Evolutionary conservation across 345 rosid species (phyloP).

Genomic region (Lepidium sativum): DNA sequence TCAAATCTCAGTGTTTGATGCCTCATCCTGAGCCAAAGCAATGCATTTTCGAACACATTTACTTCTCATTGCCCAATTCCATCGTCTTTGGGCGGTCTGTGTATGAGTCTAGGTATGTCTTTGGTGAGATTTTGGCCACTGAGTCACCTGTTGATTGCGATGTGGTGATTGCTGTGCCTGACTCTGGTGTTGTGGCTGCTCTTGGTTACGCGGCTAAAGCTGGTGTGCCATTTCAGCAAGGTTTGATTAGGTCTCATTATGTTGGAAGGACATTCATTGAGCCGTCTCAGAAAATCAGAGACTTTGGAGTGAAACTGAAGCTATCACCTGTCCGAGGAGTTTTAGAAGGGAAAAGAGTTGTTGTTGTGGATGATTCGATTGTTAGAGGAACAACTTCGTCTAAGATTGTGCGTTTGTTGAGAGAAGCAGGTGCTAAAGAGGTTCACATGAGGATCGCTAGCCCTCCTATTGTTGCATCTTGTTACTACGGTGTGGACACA

Average conservation of each 20-base stretch:
- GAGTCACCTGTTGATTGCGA: slow-evolving; percentile 84
- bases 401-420: slow-evolving; percentile 72
- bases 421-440: slow-evolving; percentile 91
- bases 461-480: slow-evolving; percentile 82
- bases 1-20: slow-evolving; percentile 70
- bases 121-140: slow-evolving; percentile 72
- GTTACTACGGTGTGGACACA: slow-evolving; percentile 91
- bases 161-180: slow-evolving; percentile 95
- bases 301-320: slow-evolving; percentile 94
- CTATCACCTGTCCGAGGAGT: slow-evolving; percentile 75
- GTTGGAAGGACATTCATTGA: slow-evolving; percentile 94
- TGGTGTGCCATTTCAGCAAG: slow-evolving; percentile 84
- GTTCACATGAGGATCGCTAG: slow-evolving; percentile 98
- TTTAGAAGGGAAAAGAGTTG: slow-evolving; percentile 85
- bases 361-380: slow-evolving; percentile 92
- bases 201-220: slow-evolving; percentile 86
- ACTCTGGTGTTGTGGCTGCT: slow-evolving; percentile 97
- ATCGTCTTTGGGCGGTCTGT: slow-evolving; percentile 76
- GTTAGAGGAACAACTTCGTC: slow-evolving; percentile 95
- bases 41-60: slow-evolving; percentile 90
- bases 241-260: slow-evolving; percentile 89
- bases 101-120: slow-evolving; percentile 51
- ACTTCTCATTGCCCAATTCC: slow-evolving; percentile 79
- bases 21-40: slow-evolving; percentile 78
- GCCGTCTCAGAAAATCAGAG: slow-evolving; percentile 93